Conservation (phyloP, 129 eudicot genomes). For the Silybum marianum region DNA sequence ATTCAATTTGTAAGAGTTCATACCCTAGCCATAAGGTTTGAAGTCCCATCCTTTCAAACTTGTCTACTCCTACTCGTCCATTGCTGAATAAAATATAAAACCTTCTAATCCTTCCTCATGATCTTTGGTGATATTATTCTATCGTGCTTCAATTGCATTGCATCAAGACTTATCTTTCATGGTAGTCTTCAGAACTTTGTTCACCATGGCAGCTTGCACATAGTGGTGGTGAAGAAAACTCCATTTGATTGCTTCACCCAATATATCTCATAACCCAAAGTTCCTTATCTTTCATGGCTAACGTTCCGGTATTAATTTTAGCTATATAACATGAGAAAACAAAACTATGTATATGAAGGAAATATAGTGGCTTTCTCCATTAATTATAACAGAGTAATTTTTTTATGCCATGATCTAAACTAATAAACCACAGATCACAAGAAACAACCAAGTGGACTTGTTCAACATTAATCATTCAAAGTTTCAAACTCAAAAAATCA, state of each 20-base stretch:
- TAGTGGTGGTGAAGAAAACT: neutral
- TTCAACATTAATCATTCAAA: conserved; percentile 1
- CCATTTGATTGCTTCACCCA: neutral
- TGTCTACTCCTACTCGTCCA: neutral
- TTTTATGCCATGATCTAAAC: neutral
- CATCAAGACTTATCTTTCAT: neutral
- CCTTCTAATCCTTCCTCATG: too few species aligned
- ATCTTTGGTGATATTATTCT: neutral
- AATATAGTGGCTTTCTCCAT: neutral
- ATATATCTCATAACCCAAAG: neutral
- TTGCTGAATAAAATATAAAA: too few species aligned
- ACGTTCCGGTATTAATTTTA: neutral
- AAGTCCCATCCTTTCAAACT: neutral
- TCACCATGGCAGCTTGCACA: neutral
- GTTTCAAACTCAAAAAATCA: conserved; percentile 3
- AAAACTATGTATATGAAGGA: neutral
- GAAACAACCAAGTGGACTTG: neutral
- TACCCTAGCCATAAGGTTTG: neutral
- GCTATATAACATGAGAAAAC: too few species aligned
- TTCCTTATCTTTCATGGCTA: neutral
- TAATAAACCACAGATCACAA: neutral
- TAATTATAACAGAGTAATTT: neutral
- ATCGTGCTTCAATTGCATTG: neutral
- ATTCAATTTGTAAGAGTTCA: neutral
- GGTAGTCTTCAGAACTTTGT: neutral